Conservation (phyloP, 192 early-diverging fungal species). For the Thoreauomyces humboldtii region DNA sequence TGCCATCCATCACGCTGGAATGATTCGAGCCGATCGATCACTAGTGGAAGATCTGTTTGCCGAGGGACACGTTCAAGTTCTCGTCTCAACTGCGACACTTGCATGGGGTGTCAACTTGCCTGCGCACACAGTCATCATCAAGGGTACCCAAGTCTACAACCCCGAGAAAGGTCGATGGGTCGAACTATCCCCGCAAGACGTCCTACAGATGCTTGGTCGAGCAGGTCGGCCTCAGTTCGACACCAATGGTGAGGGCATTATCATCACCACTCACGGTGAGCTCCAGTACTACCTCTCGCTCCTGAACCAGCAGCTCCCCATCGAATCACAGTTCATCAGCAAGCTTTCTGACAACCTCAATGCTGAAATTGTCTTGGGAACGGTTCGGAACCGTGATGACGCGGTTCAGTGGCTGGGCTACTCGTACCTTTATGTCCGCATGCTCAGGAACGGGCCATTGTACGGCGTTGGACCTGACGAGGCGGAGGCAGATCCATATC, state of each 20-base stretch:
- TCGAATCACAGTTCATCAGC: conserved; percentile 91
- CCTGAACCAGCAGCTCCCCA: conserved; percentile 93
- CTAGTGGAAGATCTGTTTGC: conserved; percentile 91
- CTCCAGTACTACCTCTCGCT: conserved; percentile 94
- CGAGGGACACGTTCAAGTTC: conserved; percentile 85
- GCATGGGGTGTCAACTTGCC: conserved; percentile 99
- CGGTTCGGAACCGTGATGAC: conserved; percentile 85
- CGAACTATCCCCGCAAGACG: conserved; percentile 94
- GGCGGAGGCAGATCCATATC: conserved; percentile 69
- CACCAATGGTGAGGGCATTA: conserved; percentile 92
- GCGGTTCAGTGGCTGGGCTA: conserved; percentile 95
- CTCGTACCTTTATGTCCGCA: conserved; percentile 93
- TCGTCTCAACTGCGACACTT: conserved; percentile 94
- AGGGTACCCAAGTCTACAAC: conserved; percentile 96
- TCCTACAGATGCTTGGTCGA: conserved; percentile 97
- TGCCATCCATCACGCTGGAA: conserved; percentile 95
- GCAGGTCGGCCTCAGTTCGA: conserved; percentile 97
- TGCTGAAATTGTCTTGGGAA: conserved; percentile 94
- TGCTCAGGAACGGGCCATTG: conserved; percentile 85
- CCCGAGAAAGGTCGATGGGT: conserved; percentile 94
- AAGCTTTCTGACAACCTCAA: conserved; percentile 89
- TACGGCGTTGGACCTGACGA: conserved; percentile 77
- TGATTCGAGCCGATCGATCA: conserved; percentile 89
- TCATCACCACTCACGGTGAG: conserved; percentile 90
- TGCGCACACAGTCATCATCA: conserved; percentile 97